phyloP scores from a whole-genome alignment of 805 yeast genomes.

The Priceomyces melissophilus region DNA sequence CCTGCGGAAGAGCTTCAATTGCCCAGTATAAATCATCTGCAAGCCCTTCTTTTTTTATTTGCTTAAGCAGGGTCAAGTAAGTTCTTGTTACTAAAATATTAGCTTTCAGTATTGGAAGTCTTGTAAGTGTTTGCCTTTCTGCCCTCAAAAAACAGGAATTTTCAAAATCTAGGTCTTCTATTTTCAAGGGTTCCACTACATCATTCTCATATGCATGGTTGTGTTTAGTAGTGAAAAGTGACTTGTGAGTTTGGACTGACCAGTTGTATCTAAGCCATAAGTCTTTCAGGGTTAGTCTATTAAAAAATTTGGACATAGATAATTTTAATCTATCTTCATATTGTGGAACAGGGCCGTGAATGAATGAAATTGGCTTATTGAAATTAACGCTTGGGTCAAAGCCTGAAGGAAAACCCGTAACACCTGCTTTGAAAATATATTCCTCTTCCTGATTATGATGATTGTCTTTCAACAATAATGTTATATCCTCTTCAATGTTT shows the following conservation, averaged over 20 bases:
- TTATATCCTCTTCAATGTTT: constrained; percentile 61
- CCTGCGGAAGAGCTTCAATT: constrained; percentile 37
- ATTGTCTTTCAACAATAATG: constrained; percentile 46
- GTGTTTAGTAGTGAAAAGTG: constrained; percentile 1
- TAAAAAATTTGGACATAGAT: constrained; percentile 67
- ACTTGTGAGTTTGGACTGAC: constrained; percentile 61
- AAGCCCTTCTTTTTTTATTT: constrained; percentile 30
- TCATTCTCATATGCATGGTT: constrained; percentile 35
- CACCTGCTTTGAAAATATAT: constrained; percentile 54
- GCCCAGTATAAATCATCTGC: constrained; percentile 27
- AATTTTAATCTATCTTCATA: constrained; percentile 52
- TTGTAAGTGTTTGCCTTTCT: too few relatives aligned
- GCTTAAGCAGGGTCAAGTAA: constrained; percentile 28
- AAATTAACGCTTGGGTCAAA: constrained; percentile 59
- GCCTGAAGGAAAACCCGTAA: constrained; percentile 68
- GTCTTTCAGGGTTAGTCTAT: constrained; percentile 49
- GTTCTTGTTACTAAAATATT: too few relatives aligned
- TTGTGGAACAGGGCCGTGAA: constrained; percentile 74
- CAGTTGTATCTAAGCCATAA: constrained; percentile 66
- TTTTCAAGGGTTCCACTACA: constrained; percentile 19
- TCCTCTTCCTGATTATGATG: constrained; percentile 45
- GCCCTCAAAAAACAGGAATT: too few relatives aligned
- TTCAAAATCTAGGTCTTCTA: constrained; percentile 33
- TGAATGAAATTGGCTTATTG: constrained; percentile 51
- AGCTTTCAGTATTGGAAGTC: too few relatives aligned